Base-by-base conservation (phyloP, 208 protist genomes). In the Paratrypanosoma confusum region DNA sequence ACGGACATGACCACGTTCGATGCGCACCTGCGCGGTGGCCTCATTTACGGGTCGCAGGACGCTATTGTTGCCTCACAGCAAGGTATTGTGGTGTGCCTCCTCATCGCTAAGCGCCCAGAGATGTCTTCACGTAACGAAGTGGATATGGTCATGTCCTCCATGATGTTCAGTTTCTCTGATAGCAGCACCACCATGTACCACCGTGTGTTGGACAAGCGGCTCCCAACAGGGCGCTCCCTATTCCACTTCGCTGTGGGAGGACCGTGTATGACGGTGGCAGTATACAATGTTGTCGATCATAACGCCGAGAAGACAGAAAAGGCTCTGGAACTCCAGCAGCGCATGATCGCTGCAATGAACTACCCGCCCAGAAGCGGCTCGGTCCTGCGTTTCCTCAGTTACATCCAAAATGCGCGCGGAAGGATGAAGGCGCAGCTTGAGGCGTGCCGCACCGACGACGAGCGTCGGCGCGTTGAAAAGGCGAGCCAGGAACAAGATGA, bases 291-390 rank as follows among this genome's bases (percentile, higher is more conserved):
- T 8, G 57, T 48, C 3, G 71, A 80, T 40, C 58, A 80, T 25
- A 66, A 80, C 41, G 48, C 48, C 3, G 40, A 43, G 21, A 41
- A 46, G 24, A 24, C 85, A 8, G 47, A 60, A 22, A 54, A 46
- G 4, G 44, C 74, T 18, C 50, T 85, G 13, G 37, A 27, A 3
- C 38, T 81, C 18, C 75, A 83, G 8, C 24, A 59, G 26, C 55
- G 54, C 25, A 75, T 90, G 58, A 45, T 64, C 0, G 51, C 5
- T 0, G 22, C 57, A n/a, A 57, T 72, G 49, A 90, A 90, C 44
- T 81, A 80, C 46, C 65, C 71, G 14, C 52, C 85, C 26, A 64
- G 80, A 42, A 83, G 63, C 45, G 80, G 75, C 2, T 90, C 80
- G 2, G 71, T 90, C 34, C 57, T 54, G 41, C 64, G 80, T 28